Evolutionary conservation across 768 basidiomycete species (phyloP).

Genomic region (Nidularia pulvinata): DNA sequence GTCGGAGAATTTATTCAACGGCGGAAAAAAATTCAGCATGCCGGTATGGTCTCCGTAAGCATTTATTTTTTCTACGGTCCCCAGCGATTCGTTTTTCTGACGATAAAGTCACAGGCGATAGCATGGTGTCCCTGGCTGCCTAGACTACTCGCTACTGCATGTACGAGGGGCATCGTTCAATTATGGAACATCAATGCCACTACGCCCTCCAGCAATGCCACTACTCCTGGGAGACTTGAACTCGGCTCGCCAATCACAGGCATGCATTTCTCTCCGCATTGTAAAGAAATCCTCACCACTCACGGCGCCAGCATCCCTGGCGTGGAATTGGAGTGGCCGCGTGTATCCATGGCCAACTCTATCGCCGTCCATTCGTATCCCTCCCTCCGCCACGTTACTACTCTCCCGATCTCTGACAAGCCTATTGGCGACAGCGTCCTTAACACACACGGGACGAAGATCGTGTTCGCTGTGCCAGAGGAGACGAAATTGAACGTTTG

Average conservation of each 20-base stretch:
- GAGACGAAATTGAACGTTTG: constrained; percentile 70
- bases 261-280: constrained; percentile 74
- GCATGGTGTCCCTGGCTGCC: constrained; percentile 90
- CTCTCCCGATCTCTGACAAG: constrained; percentile 33
- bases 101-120: constrained; percentile 53
- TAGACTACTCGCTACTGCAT: constrained; percentile 77
- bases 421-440: constrained; percentile 60
- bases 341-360: constrained; percentile 25
- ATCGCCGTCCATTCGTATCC: constrained; percentile 62
- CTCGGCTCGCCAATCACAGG: constrained; percentile 64
- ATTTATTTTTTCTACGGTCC: neutral
- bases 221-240: constrained; percentile 41
- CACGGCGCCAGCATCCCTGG: constrained; percentile 40
- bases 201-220: constrained; percentile 27
- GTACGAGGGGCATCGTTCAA: constrained; percentile 40
- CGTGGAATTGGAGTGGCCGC: constrained; percentile 8
- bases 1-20: constrained; percentile 55
- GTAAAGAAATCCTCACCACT: constrained; percentile 84
- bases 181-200: constrained; percentile 43
- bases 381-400: constrained; percentile 53
- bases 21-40: constrained; percentile 73
- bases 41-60: constrained; percentile 50
- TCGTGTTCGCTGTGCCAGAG: constrained; percentile 59
- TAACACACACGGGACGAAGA: constrained; percentile 49
- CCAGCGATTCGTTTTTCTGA: constrained; percentile 1